phyloP scores from a whole-genome alignment of 2,329 filamentous ascomycete genomes.

The Trichoderma citrinoviride region DNA sequence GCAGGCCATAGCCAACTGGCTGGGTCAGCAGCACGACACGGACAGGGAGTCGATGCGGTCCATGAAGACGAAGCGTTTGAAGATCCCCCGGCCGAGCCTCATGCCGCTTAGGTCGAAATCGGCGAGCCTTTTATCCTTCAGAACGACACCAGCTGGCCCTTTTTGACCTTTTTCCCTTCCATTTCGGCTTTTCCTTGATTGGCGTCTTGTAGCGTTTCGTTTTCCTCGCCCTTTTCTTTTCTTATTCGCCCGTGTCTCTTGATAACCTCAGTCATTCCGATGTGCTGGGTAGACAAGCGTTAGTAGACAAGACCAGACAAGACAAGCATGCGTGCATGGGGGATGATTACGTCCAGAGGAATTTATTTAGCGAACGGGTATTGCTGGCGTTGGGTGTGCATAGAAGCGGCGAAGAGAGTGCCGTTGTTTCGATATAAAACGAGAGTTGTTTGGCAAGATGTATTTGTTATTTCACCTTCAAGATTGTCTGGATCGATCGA shows the following conservation, averaged over 20 bases:
- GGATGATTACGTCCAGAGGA: background rate
- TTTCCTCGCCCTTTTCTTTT: background rate
- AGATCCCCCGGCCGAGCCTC: conserved; percentile 33
- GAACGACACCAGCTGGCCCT: conserved; percentile 34
- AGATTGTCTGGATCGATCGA: background rate
- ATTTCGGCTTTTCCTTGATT: background rate
- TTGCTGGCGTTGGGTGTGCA: conserved; percentile 6
- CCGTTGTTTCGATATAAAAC: background rate
- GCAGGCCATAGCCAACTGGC: conserved; percentile 42
- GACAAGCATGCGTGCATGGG: background rate
- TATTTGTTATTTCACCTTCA: background rate
- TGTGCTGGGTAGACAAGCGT: background rate
- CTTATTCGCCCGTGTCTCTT: background rate
- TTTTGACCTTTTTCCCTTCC: background rate
- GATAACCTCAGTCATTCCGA: background rate
- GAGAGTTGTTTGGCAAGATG: conserved; percentile 4
- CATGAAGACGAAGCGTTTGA: conserved; percentile 34
- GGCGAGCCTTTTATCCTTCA: conserved; percentile 31
- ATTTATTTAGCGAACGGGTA: conserved; percentile 2
- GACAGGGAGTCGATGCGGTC: conserved; percentile 38
- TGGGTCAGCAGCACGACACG: conserved; percentile 39
- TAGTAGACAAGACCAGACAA: conserved; percentile 10
- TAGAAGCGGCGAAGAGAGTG: conserved; percentile 6
- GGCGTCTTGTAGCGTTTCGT: background rate
- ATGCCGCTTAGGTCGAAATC: conserved; percentile 36